These are phyloP conservation scores for Amyloporia xantha DNA, from an alignment of 768 basidiomycete species.

Conservation along the genomic window DNA sequence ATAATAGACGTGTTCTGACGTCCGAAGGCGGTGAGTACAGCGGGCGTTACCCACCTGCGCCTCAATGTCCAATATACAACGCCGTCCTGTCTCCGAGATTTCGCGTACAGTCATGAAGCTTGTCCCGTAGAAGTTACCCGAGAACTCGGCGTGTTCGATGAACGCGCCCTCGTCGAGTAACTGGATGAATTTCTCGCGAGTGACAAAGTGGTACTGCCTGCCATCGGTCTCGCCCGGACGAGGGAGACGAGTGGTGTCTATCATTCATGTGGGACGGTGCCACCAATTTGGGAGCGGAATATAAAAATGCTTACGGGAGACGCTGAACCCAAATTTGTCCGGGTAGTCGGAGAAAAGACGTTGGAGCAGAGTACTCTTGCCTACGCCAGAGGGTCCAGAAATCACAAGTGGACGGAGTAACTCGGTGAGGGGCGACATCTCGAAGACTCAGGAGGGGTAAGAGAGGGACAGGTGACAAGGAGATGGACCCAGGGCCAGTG, in stretches of 20 bases:
- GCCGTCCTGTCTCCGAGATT: slow-evolving; percentile 60
- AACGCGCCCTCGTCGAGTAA: slow-evolving; percentile 71
- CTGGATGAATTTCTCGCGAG: slow-evolving; percentile 58
- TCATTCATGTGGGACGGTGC: slow-evolving; percentile 9
- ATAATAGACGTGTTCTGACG: slow-evolving; percentile 14
- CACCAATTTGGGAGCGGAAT: not conserved
- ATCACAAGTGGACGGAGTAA: slow-evolving; percentile 75
- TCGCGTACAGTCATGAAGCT: slow-evolving; percentile 69
- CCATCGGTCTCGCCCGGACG: slow-evolving; percentile 80
- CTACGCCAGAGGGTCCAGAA: slow-evolving; percentile 89
- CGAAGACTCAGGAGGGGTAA: not conserved
- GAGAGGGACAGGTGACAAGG: slow-evolving; percentile 7
- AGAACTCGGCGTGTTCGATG: slow-evolving; percentile 93
- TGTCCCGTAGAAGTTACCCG: slow-evolving; percentile 90
- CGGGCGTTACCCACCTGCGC: slow-evolving; percentile 60
- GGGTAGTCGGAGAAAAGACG: slow-evolving; percentile 78
- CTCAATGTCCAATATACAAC: slow-evolving; percentile 95
- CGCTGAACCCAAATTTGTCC: slow-evolving; percentile 85
- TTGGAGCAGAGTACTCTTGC: slow-evolving; percentile 85
- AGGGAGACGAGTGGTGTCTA: slow-evolving; percentile 87
- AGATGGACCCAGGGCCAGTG: slow-evolving; percentile 6
- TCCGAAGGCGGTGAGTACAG: slow-evolving; percentile 3
- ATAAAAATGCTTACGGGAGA: slow-evolving; percentile 58
- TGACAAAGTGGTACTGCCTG: slow-evolving; percentile 82
- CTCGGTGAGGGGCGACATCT: slow-evolving; percentile 27